These are phyloP conservation scores for Botrytis pseudocinerea DNA, from an alignment of 2,329 filamentous ascomycete species.

Conservation along the genomic window DNA sequence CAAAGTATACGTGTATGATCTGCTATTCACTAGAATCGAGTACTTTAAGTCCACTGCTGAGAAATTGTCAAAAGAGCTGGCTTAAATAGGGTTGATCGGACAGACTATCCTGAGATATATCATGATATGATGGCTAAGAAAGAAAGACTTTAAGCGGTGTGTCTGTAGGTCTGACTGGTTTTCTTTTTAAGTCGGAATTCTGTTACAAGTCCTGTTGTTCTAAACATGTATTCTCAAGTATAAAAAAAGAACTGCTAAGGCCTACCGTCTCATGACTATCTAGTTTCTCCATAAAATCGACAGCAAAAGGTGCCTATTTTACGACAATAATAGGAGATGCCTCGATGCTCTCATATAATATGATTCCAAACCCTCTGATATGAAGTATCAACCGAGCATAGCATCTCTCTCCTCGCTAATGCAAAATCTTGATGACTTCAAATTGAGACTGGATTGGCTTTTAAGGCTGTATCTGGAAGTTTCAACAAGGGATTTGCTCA, in stretches of 20 bases:
- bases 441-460: background rate
- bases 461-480: background rate
- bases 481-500: background rate
- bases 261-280: background rate
- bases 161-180: background rate
- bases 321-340: rapidly evolving
- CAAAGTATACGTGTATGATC: background rate
- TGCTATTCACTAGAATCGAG: background rate
- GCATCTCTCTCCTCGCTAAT: rapidly evolving
- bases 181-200: background rate
- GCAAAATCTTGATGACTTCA: background rate
- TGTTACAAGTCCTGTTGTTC: background rate
- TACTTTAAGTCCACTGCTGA: too few species aligned
- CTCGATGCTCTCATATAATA: background rate
- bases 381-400: background rate
- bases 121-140: background rate
- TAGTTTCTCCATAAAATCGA: background rate
- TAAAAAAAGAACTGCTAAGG: too few species aligned
- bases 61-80: background rate
- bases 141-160: rapidly evolving
- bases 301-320: rapidly evolving
- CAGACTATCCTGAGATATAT: background rate
- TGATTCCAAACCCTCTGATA: background rate
- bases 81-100: background rate
- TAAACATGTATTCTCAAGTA: rapidly evolving